Base-by-base conservation (phyloP, 495 filamentous ascomycete genomes). In the Trichoderma asperelloides region DNA sequence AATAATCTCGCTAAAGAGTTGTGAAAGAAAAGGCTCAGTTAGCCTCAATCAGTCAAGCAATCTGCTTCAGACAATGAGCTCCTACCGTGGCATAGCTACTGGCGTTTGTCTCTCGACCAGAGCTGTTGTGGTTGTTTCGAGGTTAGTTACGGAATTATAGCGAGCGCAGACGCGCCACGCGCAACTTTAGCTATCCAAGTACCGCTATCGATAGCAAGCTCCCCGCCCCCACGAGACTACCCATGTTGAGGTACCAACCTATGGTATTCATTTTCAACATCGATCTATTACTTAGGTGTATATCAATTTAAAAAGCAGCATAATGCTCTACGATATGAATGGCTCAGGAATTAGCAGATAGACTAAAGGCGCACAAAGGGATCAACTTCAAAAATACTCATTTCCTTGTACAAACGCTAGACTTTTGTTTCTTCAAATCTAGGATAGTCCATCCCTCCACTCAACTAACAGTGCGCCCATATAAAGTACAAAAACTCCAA, bases 1-100 rank as follows among this genome's bases (percentile, higher is more conserved):
- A 78, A 98, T 98, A 75, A 98, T 98, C 86, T 98, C 95, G 79
- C 95, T 98, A 49, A 13, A 40, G 65, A 3, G 6, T 37, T 37
- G 33, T 37, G 6, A 37, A 7, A 51, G 9, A 9, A 51, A 21
- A 3, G 18, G n/a, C 5, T 51, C 47, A 51, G n/a, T 21, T 4
- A 63, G 5, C 25, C n/a, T 23, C 57, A 8, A 63, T 18, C 33
- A n/a, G 21, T 63, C 60, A 11, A 2, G 23, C 2, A 1, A 11
- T 63, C 28, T 33, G 6, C n/a, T n/a, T 9, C 1, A 2, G 18
- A 8, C 16, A 30, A 60, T 27, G 55, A 60, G 25, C 8, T 27
- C 62, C 8, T 64, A 64, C 62, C 62, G 62, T 23, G 62, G 62
- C 62, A 64, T 64, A 40, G 30, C 55, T 60, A 25, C 11, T 60